Percentiles rank a stretch among this genome's conserved stretches.
Evolutionary conservation across 805 yeast species (phyloP).

Genomic region (Tetrapisispora taiwanensis): DNA sequence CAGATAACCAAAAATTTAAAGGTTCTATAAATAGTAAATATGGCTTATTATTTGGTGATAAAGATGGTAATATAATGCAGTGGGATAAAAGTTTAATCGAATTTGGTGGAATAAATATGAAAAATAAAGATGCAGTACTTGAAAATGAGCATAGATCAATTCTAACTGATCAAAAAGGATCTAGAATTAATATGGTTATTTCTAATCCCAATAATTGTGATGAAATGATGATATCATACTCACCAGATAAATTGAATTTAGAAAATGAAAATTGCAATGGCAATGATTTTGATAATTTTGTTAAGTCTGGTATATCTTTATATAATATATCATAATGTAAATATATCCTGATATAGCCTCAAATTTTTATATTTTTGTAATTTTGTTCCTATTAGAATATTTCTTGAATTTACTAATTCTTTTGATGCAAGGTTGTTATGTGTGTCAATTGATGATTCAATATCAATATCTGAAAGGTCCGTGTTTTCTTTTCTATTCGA

Average conservation of each 20-base stretch:
- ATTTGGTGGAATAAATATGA: slow-evolving; percentile 19
- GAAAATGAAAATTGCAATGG: not conserved
- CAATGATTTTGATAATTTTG: not conserved
- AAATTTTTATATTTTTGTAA: slow-evolving; percentile 18
- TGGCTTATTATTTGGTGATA: slow-evolving; percentile 22
- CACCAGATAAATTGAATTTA: slow-evolving; percentile 16
- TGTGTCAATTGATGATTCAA: no score
- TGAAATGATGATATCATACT: slow-evolving; percentile 12
- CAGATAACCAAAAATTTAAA: slow-evolving; percentile 18
- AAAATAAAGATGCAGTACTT: not conserved
- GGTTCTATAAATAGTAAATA: slow-evolving; percentile 12
- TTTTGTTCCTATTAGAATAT: slow-evolving; percentile 12
- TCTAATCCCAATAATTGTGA: slow-evolving; percentile 14
- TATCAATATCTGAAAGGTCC: no score
- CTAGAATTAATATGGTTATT: slow-evolving; percentile 13
- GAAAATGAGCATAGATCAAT: not conserved
- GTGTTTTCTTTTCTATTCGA: no score
- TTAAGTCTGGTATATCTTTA: slow-evolving; percentile 5
- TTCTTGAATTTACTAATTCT: slow-evolving; percentile 14
- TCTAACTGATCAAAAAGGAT: not conserved
- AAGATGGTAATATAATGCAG: slow-evolving; percentile 11
- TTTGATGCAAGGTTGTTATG: slow-evolving; percentile 6
- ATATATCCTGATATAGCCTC: slow-evolving; percentile 21
- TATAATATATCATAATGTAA: slow-evolving; percentile 11
- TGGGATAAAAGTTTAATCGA: slow-evolving; percentile 22